Percentiles rank a stretch among this genome's conserved stretches.
Evolutionary conservation across 2,329 filamentous ascomycete genomes (phyloP).

Genomic region (Phialemonium atrogriseum): DNA sequence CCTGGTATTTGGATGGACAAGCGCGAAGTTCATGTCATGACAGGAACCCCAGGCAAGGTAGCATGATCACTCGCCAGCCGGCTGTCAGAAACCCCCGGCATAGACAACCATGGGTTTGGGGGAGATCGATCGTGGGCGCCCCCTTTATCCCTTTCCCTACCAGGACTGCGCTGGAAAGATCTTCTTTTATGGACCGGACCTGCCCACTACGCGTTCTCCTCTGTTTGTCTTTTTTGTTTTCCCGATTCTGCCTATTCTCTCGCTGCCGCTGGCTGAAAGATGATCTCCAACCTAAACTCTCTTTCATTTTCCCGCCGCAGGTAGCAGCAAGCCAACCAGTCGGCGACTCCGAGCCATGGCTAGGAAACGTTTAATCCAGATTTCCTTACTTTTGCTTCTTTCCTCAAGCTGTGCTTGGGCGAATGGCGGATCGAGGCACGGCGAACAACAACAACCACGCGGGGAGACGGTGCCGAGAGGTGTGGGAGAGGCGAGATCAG

Average conservation of each 20-base stretch:
- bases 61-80: too few relatives aligned
- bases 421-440: slow-evolving; percentile 5
- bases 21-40: too few relatives aligned
- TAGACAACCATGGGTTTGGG: too few relatives aligned
- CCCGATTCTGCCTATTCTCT: slow-evolving; percentile 1
- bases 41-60: too few relatives aligned
- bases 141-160: too few relatives aligned
- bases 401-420: slow-evolving; percentile 16
- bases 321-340: slow-evolving; percentile 5
- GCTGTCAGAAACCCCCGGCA: too few relatives aligned
- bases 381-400: slow-evolving; percentile 16
- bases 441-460: slow-evolving; percentile 1
- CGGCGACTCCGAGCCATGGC: slow-evolving; percentile 13
- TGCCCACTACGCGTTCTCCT: not conserved
- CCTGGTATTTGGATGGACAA: too few relatives aligned
- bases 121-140: too few relatives aligned
- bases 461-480: too few relatives aligned
- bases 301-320: not conserved
- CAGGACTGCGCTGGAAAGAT: too few relatives aligned
- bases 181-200: slow-evolving; percentile 1
- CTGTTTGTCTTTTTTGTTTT: not conserved
- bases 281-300: slow-evolving; percentile 2
- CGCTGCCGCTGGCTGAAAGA: slow-evolving; percentile 3
- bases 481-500: slow-evolving; percentile 3
- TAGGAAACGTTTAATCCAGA: slow-evolving; percentile 9